Base-by-base conservation (phyloP, 2,329 filamentous ascomycete species). In the Corynespora cassiicola region DNA sequence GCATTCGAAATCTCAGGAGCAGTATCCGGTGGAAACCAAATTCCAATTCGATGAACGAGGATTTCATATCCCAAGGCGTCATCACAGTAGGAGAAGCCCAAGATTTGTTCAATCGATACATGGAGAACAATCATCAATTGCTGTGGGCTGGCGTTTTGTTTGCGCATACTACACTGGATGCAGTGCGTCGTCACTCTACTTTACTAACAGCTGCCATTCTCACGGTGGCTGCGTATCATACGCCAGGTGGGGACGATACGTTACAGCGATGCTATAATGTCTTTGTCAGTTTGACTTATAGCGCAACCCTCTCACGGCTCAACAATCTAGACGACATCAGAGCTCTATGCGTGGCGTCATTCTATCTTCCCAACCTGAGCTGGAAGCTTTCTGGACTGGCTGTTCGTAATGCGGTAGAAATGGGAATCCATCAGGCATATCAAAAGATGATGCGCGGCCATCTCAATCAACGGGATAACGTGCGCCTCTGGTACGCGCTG, bases 351-450 rank as follows among this genome's bases (percentile, higher is more conserved):
- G 60, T 73, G 19, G 68, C 65, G 9, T 65, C 69, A 3, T 71
- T 71, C 47, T 71, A 69, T 38, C 56, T 71, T 1, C 64, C 68
- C 8, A 68, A 69, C 36, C 47, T 70, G 9, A 70, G 65, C 48
- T 71, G 68, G 63, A 65, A 70, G 26, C 56, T 72, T 2, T 65
- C 67, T 9, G 68, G 68, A 7, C 52, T 66, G 3, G 67, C 67
- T 5, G 67, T 72, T 1, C 56, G 69, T 3, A 66, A 68, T 20
- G 67, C 66, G 3, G 66, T 68, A 2, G 70, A 72, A 46, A 65
- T 70, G 52, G 68, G 69, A 35, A 37, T 72, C 6, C 68, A 72
- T 31, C 66, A 65, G 21, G 61, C 66, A 0, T 68, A 62, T 36
- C 60, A 64, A 29, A 65, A 65, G 34, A 55, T 65, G 7, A 56